These are phyloP conservation scores for Talaromyces ruber DNA, from an alignment of 495 filamentous ascomycete species.

Conservation along the genomic window DNA sequence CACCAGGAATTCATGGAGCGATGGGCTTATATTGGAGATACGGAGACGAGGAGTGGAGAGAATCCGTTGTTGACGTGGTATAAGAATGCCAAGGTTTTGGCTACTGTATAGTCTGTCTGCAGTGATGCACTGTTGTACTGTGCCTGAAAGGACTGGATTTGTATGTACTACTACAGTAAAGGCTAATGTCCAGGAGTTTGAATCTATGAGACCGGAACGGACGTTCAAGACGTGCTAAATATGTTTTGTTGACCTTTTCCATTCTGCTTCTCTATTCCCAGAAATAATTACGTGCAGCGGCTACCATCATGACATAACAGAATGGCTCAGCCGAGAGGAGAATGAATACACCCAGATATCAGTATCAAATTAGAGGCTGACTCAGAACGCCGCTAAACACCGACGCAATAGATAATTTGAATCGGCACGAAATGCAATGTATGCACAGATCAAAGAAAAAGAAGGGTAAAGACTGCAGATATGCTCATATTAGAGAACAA, in stretches of 20 bases:
- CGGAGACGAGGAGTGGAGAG: slow-evolving; percentile 79
- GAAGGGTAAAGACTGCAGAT: background rate
- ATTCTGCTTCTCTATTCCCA: background rate
- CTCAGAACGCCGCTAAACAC: background rate
- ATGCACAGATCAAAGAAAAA: background rate
- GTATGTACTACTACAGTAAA: too few relatives aligned
- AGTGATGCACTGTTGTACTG: too few relatives aligned
- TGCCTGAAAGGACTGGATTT: background rate
- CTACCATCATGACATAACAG: background rate
- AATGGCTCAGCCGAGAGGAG: background rate
- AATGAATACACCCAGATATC: background rate
- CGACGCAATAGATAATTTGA: background rate
- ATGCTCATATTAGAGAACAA: slow-evolving; percentile 39
- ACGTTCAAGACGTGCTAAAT: background rate
- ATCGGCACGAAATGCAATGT: background rate
- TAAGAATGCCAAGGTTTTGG: slow-evolving; percentile 84
- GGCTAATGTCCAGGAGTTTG: background rate
- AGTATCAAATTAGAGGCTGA: background rate
- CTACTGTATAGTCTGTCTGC: slow-evolving; percentile 50
- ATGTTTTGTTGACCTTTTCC: background rate
- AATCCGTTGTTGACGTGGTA: slow-evolving; percentile 93
- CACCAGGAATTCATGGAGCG: slow-evolving; percentile 85
- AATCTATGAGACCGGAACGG: background rate
- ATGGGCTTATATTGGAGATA: slow-evolving; percentile 88
- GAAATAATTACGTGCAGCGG: background rate